A percentile compares a stretch with the other conserved stretches of the same genome.
These are phyloP conservation scores for Vachellia collinsii DNA, from an alignment of 306 rosid genomes.

Conservation along the genomic window DNA sequence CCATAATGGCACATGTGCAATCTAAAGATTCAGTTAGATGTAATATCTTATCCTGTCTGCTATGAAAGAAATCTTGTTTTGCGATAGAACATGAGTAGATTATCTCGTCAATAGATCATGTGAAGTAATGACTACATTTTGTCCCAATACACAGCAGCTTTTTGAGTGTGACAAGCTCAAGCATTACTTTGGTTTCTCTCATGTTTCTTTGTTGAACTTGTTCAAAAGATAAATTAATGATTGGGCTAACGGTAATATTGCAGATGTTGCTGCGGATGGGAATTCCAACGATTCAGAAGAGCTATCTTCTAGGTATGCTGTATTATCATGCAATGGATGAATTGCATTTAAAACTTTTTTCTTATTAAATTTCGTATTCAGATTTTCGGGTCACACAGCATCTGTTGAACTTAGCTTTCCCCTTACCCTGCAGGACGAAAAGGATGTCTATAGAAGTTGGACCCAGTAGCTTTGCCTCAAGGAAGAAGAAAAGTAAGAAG, in stretches of 20 bases:
- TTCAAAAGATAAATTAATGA: constrained; percentile 12
- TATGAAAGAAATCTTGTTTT: not conserved
- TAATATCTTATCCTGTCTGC: constrained; percentile 2
- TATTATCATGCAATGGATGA: constrained; percentile 23
- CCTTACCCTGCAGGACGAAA: constrained; percentile 61
- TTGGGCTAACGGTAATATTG: not conserved
- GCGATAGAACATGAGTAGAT: not conserved
- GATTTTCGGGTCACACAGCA: not conserved
- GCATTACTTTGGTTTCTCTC: not conserved
- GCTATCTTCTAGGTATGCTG: constrained; percentile 57
- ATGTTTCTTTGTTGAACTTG: not conserved
- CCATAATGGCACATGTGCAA: not conserved
- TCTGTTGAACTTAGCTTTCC: constrained; percentile 25
- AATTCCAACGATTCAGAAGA: constrained; percentile 65
- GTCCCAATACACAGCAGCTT: constrained; percentile 7
- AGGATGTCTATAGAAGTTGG: constrained; percentile 87
- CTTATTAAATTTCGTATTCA: not conserved
- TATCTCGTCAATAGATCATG: not conserved
- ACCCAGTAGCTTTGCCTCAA: constrained; percentile 88
- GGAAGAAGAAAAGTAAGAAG: constrained; percentile 87
- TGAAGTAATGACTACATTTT: constrained; percentile 17
- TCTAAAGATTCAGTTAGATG: constrained; percentile 14
- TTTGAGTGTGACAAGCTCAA: not conserved
- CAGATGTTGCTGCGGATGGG: constrained; percentile 54
- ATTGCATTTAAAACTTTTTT: not conserved